These are phyloP conservation scores for Amanita subjunquillea DNA, from an alignment of 768 basidiomycete genomes.

Conservation along the genomic window DNA sequence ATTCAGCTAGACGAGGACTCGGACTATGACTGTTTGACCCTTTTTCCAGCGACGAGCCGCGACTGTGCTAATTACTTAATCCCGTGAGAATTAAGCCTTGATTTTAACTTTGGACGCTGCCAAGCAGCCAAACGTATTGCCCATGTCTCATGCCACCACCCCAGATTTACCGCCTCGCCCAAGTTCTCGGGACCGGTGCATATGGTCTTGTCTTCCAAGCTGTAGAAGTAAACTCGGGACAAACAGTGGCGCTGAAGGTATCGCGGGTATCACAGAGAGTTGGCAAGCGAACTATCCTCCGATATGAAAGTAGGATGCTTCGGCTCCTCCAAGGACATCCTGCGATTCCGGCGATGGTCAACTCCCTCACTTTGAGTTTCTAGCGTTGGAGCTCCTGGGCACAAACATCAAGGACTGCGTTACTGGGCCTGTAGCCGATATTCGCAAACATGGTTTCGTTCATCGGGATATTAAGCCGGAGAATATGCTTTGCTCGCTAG, in stretches of 20 bases:
- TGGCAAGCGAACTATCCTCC: constrained; percentile 18
- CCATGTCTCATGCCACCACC: not conserved
- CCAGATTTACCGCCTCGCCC: constrained; percentile 8
- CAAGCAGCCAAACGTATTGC: too few relatives aligned
- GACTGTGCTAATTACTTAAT: too few relatives aligned
- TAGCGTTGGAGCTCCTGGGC: constrained; percentile 22
- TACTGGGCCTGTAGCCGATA: constrained; percentile 12
- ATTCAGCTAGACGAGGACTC: too few relatives aligned
- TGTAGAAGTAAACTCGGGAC: constrained; percentile 11
- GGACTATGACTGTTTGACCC: too few relatives aligned
- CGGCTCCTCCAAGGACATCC: constrained; percentile 19
- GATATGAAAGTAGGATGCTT: constrained; percentile 17
- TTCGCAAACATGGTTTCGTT: constrained; percentile 20
- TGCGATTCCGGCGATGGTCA: constrained; percentile 19
- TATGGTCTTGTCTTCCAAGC: constrained; percentile 14
- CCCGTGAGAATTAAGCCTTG: too few relatives aligned
- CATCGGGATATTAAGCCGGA: constrained; percentile 27
- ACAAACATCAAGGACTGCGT: constrained; percentile 12
- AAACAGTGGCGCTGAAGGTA: constrained; percentile 20
- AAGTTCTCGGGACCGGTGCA: constrained; percentile 7
- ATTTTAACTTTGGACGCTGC: too few relatives aligned
- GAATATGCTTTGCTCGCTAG: constrained; percentile 19
- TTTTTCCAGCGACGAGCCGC: too few relatives aligned
- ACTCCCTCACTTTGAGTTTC: constrained; percentile 23
- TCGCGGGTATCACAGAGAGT: constrained; percentile 19